Evolutionary conservation across 169 alveolate genomes (phyloP).

Genomic region (Amoebophrya sp.): DNA sequence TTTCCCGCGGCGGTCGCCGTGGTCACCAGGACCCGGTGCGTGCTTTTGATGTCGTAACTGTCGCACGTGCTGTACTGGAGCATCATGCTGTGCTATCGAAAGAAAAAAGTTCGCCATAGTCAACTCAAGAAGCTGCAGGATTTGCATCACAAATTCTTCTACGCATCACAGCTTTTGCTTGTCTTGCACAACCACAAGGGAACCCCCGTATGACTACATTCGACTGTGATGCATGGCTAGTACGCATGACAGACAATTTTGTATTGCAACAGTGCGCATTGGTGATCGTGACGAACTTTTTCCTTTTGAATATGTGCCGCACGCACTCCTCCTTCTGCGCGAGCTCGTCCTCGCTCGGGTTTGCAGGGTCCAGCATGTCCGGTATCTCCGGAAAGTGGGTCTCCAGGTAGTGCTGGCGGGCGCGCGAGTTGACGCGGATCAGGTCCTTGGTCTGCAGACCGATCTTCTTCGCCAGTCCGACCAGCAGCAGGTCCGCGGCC

Average conservation of each 20-base stretch:
- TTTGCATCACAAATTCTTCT: too few species aligned
- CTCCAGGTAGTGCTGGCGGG: background rate
- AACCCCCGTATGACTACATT: too few species aligned
- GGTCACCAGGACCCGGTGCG: background rate
- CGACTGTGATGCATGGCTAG: too few species aligned
- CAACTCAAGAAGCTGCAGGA: too few species aligned
- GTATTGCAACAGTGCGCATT: too few species aligned
- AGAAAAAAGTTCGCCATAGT: too few species aligned
- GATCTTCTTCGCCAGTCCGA: background rate
- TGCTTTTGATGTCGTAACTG: background rate
- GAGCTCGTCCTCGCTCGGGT: background rate
- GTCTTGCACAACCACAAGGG: too few species aligned
- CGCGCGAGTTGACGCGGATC: background rate
- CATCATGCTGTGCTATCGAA: too few species aligned
- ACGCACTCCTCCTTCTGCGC: background rate
- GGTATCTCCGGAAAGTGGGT: background rate
- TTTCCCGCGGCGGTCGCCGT: background rate
- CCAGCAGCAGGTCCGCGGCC: background rate
- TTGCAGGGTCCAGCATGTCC: background rate
- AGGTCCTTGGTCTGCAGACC: background rate
- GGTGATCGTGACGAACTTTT: too few species aligned
- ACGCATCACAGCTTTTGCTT: too few species aligned
- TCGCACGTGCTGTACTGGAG: background rate
- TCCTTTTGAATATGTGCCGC: background rate
- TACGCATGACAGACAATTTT: too few species aligned